Evolutionary conservation across 2,329 filamentous ascomycete genomes (phyloP).

Genomic region (Neonectria magnoliae): DNA sequence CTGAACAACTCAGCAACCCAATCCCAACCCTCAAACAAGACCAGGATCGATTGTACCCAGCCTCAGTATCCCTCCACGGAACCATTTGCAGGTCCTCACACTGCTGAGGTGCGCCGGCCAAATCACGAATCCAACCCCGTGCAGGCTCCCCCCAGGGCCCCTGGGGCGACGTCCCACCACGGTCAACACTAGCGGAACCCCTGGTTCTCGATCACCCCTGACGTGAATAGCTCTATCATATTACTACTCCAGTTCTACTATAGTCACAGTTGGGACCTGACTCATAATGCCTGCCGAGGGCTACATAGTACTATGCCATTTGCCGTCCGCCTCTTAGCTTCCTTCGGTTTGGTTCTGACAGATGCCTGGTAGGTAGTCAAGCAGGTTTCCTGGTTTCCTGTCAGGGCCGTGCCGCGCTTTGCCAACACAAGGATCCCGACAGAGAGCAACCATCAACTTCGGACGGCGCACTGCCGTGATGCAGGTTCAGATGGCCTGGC

Average conservation of each 20-base stretch:
- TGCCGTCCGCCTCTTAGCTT: slow-evolving; percentile 24
- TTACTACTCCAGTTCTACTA: slow-evolving; percentile 36
- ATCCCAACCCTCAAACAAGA: neutral
- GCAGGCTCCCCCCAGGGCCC: slow-evolving; percentile 28
- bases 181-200: slow-evolving; percentile 34
- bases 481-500: slow-evolving; percentile 18
- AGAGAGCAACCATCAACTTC: slow-evolving; percentile 29
- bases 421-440: slow-evolving; percentile 33
- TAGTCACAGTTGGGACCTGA: slow-evolving; percentile 32
- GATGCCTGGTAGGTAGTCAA: slow-evolving; percentile 19
- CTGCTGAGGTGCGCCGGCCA: slow-evolving; percentile 13
- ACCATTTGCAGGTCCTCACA: slow-evolving; percentile 26
- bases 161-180: slow-evolving; percentile 27
- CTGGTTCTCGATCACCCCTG: slow-evolving; percentile 28
- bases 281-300: slow-evolving; percentile 39
- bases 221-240: slow-evolving; percentile 31
- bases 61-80: slow-evolving; percentile 10
- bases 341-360: slow-evolving; percentile 24
- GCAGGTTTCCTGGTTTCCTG: slow-evolving; percentile 9
- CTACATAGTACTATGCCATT: slow-evolving; percentile 30
- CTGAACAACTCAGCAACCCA: slow-evolving; percentile 4
- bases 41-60: slow-evolving; percentile 1
- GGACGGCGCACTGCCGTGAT: slow-evolving; percentile 29
- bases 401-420: slow-evolving; percentile 25
- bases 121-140: slow-evolving; percentile 41